Evolutionary conservation across 345 rosid species (phyloP).

Genomic region (Gossypium australe): DNA sequence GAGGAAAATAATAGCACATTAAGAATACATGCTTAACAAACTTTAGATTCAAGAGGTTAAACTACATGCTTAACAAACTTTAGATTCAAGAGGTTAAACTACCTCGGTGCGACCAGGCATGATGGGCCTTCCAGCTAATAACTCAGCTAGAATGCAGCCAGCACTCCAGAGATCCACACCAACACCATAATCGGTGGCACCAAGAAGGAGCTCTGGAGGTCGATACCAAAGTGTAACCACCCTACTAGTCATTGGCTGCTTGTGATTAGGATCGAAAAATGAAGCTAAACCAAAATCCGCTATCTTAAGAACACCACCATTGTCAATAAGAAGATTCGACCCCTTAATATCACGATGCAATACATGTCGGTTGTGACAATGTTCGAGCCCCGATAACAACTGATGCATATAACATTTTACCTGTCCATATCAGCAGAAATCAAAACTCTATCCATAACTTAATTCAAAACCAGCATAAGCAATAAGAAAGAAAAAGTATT

Average conservation of each 20-base stretch:
- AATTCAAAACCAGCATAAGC: not conserved
- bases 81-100: not conserved
- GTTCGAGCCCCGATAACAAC: constrained; percentile 70
- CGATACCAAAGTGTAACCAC: constrained; percentile 86
- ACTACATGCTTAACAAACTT: constrained; percentile 25
- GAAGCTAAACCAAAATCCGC: constrained; percentile 88
- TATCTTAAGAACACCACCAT: constrained; percentile 63
- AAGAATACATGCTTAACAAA: constrained; percentile 1
- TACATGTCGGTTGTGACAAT: constrained; percentile 61
- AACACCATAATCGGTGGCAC: constrained; percentile 75
- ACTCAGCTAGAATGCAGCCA: constrained; percentile 76
- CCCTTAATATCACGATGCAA: constrained; percentile 85
- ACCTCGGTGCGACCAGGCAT: constrained; percentile 93
- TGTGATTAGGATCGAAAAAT: constrained; percentile 71
- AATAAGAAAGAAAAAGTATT: not conserved
- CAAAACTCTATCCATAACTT: not conserved
- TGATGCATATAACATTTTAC: constrained; percentile 71
- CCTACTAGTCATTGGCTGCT: constrained; percentile 80
- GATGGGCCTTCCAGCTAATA: constrained; percentile 71
- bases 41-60: not conserved
- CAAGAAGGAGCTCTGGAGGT: constrained; percentile 87
- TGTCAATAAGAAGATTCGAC: constrained; percentile 75
- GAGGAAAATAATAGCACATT: not conserved
- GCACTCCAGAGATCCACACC: constrained; percentile 88
- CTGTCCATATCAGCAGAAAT: constrained; percentile 28